Percentiles rank a stretch among this genome's conserved stretches.
Conservation (phyloP, 2,329 filamentous ascomycete genomes). For the Magnaporthiopsis poae region DNA sequence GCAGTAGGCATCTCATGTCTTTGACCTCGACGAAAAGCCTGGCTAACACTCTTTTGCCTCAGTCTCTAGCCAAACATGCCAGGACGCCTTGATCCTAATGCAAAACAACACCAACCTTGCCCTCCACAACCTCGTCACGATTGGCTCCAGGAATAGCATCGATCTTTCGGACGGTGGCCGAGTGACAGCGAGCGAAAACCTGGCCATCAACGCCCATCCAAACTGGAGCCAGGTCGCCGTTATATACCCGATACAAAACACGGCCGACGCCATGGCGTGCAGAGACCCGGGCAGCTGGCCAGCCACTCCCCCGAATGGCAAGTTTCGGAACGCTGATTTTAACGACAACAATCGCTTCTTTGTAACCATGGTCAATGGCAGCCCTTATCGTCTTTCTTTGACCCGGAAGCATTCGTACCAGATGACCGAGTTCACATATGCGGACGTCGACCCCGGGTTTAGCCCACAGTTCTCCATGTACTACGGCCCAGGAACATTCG, state of each 20-base stretch:
- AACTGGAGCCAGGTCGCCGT: slow-evolving; percentile 20
- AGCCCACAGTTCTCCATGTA: slow-evolving; percentile 5
- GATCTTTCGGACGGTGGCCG: slow-evolving; percentile 17
- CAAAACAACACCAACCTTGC: slow-evolving; percentile 17
- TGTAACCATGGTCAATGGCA: slow-evolving; percentile 12
- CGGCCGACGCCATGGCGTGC: slow-evolving; percentile 3
- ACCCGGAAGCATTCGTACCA: slow-evolving; percentile 1
- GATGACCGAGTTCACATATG: slow-evolving; percentile 5
- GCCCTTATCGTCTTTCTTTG: slow-evolving; percentile 9
- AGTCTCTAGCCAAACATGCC: slow-evolving; percentile 16
- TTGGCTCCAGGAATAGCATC: slow-evolving; percentile 22
- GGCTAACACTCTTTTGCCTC: slow-evolving; percentile 4
- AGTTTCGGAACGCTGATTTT: slow-evolving; percentile 1
- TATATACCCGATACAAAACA: slow-evolving; percentile 8
- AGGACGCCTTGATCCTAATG: slow-evolving; percentile 16
- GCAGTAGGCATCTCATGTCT: neutral
- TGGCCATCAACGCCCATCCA: slow-evolving; percentile 20
- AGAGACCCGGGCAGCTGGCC: slow-evolving; percentile 2
- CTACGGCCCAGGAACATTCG: slow-evolving; percentile 6
- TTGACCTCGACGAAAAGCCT: neutral
- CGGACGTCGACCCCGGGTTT: slow-evolving; percentile 7
- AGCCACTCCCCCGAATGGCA: slow-evolving; percentile 1
- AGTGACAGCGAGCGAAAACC: slow-evolving; percentile 20
- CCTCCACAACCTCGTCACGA: slow-evolving; percentile 21
- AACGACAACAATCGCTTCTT: slow-evolving; percentile 1